Percentiles rank a stretch among this genome's conserved stretches.
Conservation (phyloP, 345 rosid species). For the Corchorus olitorius region DNA sequence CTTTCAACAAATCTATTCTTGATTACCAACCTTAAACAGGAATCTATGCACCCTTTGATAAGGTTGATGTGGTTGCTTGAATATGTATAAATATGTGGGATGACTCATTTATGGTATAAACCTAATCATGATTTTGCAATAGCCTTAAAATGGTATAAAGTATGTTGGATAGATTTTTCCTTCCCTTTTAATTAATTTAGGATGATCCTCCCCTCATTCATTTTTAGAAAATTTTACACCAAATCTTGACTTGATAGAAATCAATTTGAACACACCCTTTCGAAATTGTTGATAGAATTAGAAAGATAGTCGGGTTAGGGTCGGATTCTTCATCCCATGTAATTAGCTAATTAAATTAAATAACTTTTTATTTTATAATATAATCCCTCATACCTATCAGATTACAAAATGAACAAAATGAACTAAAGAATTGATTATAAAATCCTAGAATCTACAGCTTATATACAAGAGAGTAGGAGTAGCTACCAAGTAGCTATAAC, state of each 20-base stretch:
- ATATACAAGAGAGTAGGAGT: too few species aligned
- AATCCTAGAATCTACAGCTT: too few species aligned
- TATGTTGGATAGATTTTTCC: not conserved
- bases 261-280: not conserved
- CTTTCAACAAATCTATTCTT: not conserved
- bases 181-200: slow-evolving; percentile 10
- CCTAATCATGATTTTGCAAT: not conserved
- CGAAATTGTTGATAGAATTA: not conserved
- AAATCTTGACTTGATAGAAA: not conserved
- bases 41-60: not conserved
- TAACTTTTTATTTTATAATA: too few species aligned
- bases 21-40: not conserved
- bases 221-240: not conserved
- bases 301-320: not conserved
- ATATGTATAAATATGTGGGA: not conserved
- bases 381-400: too few species aligned
- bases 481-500: too few species aligned
- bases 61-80: not conserved
- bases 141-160: not conserved
- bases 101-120: not conserved
- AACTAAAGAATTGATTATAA: too few species aligned
- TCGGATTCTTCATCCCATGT: too few species aligned
- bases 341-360: not conserved
- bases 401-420: too few species aligned
- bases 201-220: not conserved